Conservation (phyloP, 768 basidiomycete genomes). For the Tubosaeta brunneosetosa region DNA sequence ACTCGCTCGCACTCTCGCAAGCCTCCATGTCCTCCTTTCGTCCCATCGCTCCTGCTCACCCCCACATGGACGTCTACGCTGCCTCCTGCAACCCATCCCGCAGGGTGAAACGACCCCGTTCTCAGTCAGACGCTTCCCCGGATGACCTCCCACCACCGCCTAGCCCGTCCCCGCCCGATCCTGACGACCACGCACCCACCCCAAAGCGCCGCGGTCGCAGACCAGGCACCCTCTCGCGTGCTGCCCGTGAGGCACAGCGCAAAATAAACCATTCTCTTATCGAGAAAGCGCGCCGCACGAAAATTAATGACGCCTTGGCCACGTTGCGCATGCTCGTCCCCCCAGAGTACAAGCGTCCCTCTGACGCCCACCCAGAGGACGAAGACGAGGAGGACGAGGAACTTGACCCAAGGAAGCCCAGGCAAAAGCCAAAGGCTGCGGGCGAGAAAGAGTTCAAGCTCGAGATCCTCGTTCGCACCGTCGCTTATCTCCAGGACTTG, state of each 20-base stretch:
- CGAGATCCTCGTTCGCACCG: conserved; percentile 82
- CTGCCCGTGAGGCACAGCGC: conserved; percentile 78
- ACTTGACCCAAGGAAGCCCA: conserved; percentile 23
- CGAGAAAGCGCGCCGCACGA: conserved; percentile 88
- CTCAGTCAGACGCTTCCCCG: conserved; percentile 9
- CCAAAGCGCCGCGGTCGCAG: conserved; percentile 68
- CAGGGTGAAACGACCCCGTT: conserved; percentile 39
- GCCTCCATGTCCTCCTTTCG: conserved; percentile 17
- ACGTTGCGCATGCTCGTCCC: conserved; percentile 78
- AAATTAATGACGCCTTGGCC: conserved; percentile 89
- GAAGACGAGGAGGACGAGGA: conserved; percentile 36
- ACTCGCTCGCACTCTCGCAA: conserved; percentile 6
- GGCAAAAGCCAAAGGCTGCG: conserved; percentile 30
- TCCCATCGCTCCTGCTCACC: conserved; percentile 20
- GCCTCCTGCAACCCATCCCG: conserved; percentile 43
- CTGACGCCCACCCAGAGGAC: conserved; percentile 5
- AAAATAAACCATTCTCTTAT: conserved; percentile 94
- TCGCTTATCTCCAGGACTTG: conserved; percentile 71
- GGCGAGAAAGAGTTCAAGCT: conserved; percentile 90
- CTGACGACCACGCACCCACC: conserved; percentile 26
- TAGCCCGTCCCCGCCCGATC: conserved; percentile 19
- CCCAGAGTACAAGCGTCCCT: conserved; percentile 38
- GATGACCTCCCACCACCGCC: background rate
- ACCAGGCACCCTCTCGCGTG: conserved; percentile 66
- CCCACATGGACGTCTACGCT: conserved; percentile 29